Evolutionary conservation across 768 basidiomycete genomes (phyloP), one percentile per base, ranked within the genome.

Genomic region (Russula sp.): DNA sequence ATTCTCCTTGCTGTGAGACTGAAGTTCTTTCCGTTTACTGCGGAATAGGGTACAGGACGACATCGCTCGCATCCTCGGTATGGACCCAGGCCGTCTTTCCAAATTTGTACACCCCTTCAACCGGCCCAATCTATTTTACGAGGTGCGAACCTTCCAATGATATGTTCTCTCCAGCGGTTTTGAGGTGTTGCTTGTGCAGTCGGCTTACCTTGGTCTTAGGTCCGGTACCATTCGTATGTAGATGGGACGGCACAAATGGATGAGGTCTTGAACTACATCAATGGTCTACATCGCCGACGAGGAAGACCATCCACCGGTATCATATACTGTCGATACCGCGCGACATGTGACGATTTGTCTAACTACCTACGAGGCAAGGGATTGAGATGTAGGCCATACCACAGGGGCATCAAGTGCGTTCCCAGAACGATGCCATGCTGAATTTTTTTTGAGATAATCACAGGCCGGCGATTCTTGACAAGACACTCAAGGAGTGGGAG

Each of bases 51-150:
- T 94, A 16, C 87, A 88, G 66, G 74, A 76, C 11, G 91, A 93
- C 69, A 91, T 94, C 62, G 78, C 91, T 46, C 73, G 76, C 30
- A 90, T 78, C 68, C 79, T 94, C 10, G 80, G 80, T 59, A 84
- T 94, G 79, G 75, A 78, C 4, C 70, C 77, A 38, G 78, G 81
- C 10, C 79, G 80, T 44, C 77, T 92, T 0, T 86, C 80, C 70
- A 79, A 79, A 44, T 88, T 85, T 22, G 72, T 88, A 0, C 90
- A 92, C 70, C 90, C 90, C 0, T 93, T 92, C 75, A 94, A 94
- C 69, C 80, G 92, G 5, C 70, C 76, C 4, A 93, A 93, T 72
- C 78, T 94, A 2, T 94, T 81, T 72, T 94, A 94, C 65, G 92
- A 94, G 77, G 91, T 87, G 20, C 9, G 72, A 62, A 24, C 1